Conservation (phyloP, 805 yeast species). For the Debaryomyces castellii region DNA sequence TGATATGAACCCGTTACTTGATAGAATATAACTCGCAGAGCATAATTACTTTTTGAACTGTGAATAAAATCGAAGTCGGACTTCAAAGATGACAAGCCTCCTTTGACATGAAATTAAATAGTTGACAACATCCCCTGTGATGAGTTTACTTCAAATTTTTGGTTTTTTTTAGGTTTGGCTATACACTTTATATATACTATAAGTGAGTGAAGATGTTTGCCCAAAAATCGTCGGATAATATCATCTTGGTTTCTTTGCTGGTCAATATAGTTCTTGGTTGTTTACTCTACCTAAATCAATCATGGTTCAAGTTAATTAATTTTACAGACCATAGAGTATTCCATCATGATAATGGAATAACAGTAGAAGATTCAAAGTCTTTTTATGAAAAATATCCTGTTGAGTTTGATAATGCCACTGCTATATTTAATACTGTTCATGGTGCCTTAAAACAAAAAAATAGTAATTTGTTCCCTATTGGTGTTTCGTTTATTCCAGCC, state of each 20-base stretch:
- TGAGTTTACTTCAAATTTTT: no score
- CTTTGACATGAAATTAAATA: neutral
- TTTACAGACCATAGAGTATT: neutral
- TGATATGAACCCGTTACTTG: no score
- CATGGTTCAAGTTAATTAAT: neutral
- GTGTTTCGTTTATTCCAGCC: slow-evolving; percentile 61
- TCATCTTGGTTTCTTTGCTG: neutral
- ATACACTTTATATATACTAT: neutral
- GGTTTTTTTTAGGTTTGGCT: no score
- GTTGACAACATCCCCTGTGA: neutral
- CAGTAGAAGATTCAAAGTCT: neutral
- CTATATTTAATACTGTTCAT: slow-evolving; percentile 54
- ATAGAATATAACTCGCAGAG: no score
- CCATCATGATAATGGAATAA: neutral
- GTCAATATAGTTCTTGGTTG: neutral
- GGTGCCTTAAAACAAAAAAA: slow-evolving; percentile 53
- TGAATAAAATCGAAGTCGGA: neutral
- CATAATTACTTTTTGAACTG: no score
- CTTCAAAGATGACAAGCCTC: neutral
- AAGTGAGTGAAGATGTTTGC: neutral
- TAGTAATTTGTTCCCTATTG: slow-evolving; percentile 53
- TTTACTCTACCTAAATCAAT: neutral
- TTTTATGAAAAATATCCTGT: slow-evolving; percentile 51
- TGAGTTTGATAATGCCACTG: slow-evolving; percentile 50
- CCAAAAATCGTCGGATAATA: neutral